Base-by-base conservation (phyloP, 2,329 filamentous ascomycete species). In the Sclerotinia sclerotiorum region DNA sequence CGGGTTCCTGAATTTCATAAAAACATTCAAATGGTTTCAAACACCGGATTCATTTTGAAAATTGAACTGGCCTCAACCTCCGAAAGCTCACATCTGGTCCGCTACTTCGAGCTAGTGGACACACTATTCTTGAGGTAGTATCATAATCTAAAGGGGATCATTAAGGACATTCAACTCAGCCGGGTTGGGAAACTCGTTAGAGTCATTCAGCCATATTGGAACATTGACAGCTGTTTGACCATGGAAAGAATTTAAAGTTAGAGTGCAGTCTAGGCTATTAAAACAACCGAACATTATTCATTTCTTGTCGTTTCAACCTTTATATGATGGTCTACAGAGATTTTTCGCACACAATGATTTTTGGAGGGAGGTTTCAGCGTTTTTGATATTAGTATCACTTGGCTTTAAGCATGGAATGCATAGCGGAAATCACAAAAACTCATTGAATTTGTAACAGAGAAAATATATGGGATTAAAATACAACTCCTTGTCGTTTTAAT, bases 351-450 rank as follows among this genome's bases (percentile, higher is more conserved):
- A 35, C 1, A 35, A 35, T 35, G 8, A 35, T 10, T 10, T 10
- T 1, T 21, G 5, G 7, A 3, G 35, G 0, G 52, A 5, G 21
- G 0, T 35, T 6, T 13, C 11, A 5, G 4, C 7, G 27, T 35
- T 11, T 21, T 4, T 32, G 19, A 21, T 8, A 55, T 19, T 3
- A 27, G 32, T 32, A 5, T 2, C 3, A 1, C 5, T 55, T 19
- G 8, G 19, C 8, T n/a, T 11, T 35, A 24, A 19, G 29, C 2
- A 35, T 13, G 29, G 17, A 21, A 55, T 2, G 52, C 5, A 6
- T n/a, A 10, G 52, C 29, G 29, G 52, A 0, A 21, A 13, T 21
- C 4, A 3, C 3, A 11, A 8, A 10, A 35, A 10, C 2, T 55
- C 10, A 32, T 35, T 8, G 2, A 32, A 8, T 35, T 4, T n/a